Evolutionary conservation across 352 stramenopile species (phyloP).

Genomic region (Paralagenidium karlingii): DNA sequence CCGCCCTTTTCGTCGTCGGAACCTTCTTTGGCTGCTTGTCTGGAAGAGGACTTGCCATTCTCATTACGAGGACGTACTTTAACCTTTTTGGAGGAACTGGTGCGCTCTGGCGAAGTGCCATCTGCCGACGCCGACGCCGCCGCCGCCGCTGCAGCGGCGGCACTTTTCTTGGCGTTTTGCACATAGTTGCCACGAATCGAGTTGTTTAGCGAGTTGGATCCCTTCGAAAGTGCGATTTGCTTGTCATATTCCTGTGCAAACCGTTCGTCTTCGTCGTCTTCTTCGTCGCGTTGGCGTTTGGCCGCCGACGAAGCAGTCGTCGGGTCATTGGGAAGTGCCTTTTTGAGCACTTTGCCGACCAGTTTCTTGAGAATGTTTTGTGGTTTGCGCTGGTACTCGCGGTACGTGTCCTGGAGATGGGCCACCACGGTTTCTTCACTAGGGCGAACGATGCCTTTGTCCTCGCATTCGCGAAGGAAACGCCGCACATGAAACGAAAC

Average conservation of each 20-base stretch:
- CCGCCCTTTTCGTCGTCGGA: slow-evolving; percentile 14
- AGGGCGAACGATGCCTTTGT: slow-evolving; percentile 26
- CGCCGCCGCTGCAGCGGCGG: not conserved
- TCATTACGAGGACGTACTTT: slow-evolving; percentile 33
- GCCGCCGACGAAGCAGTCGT: slow-evolving; percentile 5
- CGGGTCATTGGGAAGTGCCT: slow-evolving; percentile 6
- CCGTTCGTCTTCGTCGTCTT: slow-evolving; percentile 53
- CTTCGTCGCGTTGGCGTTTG: slow-evolving; percentile 48
- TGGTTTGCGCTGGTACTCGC: slow-evolving; percentile 81
- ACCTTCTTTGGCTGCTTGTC: too few relatives aligned
- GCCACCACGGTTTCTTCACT: slow-evolving; percentile 46
- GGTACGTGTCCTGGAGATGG: slow-evolving; percentile 58
- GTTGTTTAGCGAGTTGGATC: slow-evolving; percentile 58
- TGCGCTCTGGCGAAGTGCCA: slow-evolving; percentile 11
- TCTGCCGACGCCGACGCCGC: too few relatives aligned
- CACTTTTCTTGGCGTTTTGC: slow-evolving; percentile 3
- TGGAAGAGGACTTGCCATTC: too few relatives aligned
- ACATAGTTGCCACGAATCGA: slow-evolving; percentile 69
- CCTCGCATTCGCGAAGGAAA: slow-evolving; percentile 73
- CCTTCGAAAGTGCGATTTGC: slow-evolving; percentile 13
- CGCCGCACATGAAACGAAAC: slow-evolving; percentile 78
- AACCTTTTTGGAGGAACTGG: slow-evolving; percentile 52
- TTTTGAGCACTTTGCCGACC: slow-evolving; percentile 3
- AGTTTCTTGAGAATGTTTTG: slow-evolving; percentile 7
- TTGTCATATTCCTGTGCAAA: slow-evolving; percentile 31